These are phyloP conservation scores for Aspergillus pseudoglaucus DNA, from an alignment of 2,329 filamentous ascomycete species.

Conservation along the genomic window DNA sequence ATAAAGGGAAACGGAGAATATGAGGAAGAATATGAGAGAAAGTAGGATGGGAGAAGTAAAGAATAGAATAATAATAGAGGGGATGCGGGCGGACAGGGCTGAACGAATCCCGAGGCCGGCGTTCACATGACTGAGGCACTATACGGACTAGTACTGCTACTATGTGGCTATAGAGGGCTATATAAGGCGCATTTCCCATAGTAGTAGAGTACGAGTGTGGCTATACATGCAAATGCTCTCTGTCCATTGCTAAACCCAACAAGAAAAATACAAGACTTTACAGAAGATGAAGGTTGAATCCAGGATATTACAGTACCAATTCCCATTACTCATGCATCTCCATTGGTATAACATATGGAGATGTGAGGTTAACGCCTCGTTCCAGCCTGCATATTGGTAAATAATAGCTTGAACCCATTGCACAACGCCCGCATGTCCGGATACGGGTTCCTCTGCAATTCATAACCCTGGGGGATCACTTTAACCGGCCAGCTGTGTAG, in stretches of 20 bases:
- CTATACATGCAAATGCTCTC: too few relatives aligned
- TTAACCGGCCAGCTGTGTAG: conserved; percentile 79
- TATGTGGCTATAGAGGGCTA: too few relatives aligned
- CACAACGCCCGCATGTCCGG: conserved; percentile 92
- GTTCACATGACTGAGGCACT: conserved; percentile 15
- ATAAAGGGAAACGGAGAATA: conserved; percentile 3
- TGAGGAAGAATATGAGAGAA: background rate
- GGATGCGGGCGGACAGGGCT: conserved; percentile 4
- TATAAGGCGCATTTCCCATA: too few relatives aligned
- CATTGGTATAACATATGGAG: background rate
- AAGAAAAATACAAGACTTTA: too few relatives aligned
- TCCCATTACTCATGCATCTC: conserved; percentile 1
- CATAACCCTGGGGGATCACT: conserved; percentile 86
- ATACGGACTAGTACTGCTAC: too few relatives aligned
- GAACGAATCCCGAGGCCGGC: conserved; percentile 13
- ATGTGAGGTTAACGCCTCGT: conserved; percentile 17
- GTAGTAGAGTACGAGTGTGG: too few relatives aligned
- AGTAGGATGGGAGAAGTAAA: conserved; percentile 2
- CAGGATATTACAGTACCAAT: conserved; percentile 19
- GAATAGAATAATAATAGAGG: background rate
- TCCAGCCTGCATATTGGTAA: conserved; percentile 54
- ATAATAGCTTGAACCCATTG: conserved; percentile 92
- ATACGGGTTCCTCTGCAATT: conserved; percentile 81
- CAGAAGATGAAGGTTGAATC: too few relatives aligned
- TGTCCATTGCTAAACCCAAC: too few relatives aligned